Conservation (phyloP, 2,329 filamentous ascomycete genomes). For the Hortaea sp. region DNA sequence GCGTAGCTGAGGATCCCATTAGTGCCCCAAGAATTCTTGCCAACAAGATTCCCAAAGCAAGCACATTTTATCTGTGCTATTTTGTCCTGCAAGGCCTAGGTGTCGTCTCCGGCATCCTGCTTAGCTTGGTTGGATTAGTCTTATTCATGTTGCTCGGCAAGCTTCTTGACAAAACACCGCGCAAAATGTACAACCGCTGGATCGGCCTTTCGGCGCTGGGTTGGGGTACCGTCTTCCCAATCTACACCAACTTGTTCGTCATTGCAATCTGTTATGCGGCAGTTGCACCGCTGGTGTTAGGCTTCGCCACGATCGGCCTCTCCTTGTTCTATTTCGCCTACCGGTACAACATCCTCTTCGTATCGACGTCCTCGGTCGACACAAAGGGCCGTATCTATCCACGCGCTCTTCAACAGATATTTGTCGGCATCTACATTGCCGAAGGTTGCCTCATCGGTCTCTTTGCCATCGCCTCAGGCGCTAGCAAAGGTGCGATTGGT, state of each 20-base stretch:
- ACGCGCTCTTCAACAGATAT: conserved; percentile 75
- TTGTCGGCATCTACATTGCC: conserved; percentile 73
- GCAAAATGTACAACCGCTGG: conserved; percentile 73
- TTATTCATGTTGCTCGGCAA: conserved; percentile 66
- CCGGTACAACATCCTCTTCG: conserved; percentile 83
- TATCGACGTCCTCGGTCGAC: conserved; percentile 70
- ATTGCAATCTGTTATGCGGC: conserved; percentile 73
- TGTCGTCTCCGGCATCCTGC: conserved; percentile 61
- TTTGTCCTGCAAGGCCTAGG: conserved; percentile 86
- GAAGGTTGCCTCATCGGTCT: conserved; percentile 72
- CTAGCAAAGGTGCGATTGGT: conserved; percentile 41
- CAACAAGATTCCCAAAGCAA: conserved; percentile 57
- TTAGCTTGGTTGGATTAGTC: conserved; percentile 65
- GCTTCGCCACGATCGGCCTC: conserved; percentile 71
- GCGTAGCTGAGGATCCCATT: conserved; percentile 52
- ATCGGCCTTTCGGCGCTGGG: conserved; percentile 60
- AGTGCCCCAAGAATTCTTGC: conserved; percentile 21
- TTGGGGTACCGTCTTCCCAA: conserved; percentile 75
- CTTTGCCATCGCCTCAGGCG: conserved; percentile 57
- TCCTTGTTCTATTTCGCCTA: conserved; percentile 77
- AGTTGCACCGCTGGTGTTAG: conserved; percentile 75
- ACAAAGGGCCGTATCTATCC: conserved; percentile 83
- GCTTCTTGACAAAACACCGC: conserved; percentile 65
- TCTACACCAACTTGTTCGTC: conserved; percentile 67
- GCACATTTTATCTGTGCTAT: conserved; percentile 93